Evolutionary conservation across 2,329 filamentous ascomycete genomes (phyloP).

Genomic region (Phaeosphaeriaceae sp.): DNA sequence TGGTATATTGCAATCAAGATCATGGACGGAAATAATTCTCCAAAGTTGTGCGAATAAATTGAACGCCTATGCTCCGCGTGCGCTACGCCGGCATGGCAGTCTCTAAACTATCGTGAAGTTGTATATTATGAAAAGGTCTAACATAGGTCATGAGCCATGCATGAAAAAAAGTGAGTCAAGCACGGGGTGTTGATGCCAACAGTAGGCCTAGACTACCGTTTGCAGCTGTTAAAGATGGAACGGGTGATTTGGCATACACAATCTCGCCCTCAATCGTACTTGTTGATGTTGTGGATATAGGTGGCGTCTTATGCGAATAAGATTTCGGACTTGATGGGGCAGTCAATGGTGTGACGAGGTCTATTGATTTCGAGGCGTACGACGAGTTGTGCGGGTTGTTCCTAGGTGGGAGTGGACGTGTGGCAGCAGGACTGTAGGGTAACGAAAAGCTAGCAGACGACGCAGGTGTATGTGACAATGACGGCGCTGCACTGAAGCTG

Average conservation of each 20-base stretch:
- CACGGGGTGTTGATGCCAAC: slow-evolving; percentile 36
- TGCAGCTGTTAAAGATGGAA: slow-evolving; percentile 40
- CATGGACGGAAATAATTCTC: not conserved
- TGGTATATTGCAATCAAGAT: slow-evolving; percentile 4
- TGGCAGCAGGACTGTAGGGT: slow-evolving; percentile 47
- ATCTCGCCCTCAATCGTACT: slow-evolving; percentile 47
- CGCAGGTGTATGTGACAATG: slow-evolving; percentile 55
- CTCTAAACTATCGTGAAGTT: not conserved
- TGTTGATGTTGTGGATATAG: slow-evolving; percentile 41
- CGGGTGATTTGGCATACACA: slow-evolving; percentile 44
- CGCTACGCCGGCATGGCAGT: slow-evolving; percentile 3
- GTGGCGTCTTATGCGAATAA: slow-evolving; percentile 43
- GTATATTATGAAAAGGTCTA: not conserved
- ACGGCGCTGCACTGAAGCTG: slow-evolving; percentile 50
- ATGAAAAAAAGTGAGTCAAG: not conserved
- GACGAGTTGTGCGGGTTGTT: slow-evolving; percentile 49
- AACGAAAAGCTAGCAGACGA: slow-evolving; percentile 54
- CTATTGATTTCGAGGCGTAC: slow-evolving; percentile 51
- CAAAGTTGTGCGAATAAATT: not conserved
- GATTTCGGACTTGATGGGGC: slow-evolving; percentile 42
- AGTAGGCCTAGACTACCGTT: slow-evolving; percentile 48
- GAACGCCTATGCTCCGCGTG: slow-evolving; percentile 1
- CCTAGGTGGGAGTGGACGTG: slow-evolving; percentile 48
- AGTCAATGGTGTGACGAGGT: slow-evolving; percentile 53
- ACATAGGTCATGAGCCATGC: not conserved